phyloP scores from a whole-genome alignment of 495 filamentous ascomycete species.

The Xanthoparmelia taractica region DNA sequence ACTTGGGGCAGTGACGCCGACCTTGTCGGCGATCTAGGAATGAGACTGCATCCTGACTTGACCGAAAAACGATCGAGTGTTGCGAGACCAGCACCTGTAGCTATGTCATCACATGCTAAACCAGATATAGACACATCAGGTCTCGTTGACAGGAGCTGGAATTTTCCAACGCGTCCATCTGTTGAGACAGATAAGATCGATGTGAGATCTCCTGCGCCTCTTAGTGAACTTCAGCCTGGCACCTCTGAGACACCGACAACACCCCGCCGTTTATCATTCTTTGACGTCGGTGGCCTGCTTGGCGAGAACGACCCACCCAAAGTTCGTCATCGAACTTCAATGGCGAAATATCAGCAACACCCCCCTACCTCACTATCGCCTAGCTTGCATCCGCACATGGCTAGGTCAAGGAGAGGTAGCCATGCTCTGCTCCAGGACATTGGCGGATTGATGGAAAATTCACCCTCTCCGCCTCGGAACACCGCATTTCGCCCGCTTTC shows the following conservation, averaged over 20 bases:
- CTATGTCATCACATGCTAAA: conserved; percentile 26
- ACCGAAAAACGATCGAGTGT: conserved; percentile 33
- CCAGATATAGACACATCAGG: conserved; percentile 7
- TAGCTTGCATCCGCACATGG: background rate
- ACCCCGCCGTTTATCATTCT: conserved; percentile 53
- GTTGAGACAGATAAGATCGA: conserved; percentile 26
- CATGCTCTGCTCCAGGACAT: conserved; percentile 52
- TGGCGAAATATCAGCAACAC: conserved; percentile 17
- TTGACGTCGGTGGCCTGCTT: conserved; percentile 63
- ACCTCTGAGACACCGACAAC: conserved; percentile 27
- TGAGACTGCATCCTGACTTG: conserved; percentile 53
- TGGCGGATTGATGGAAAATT: conserved; percentile 39
- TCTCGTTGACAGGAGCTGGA: conserved; percentile 29
- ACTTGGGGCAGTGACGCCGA: conserved; percentile 82
- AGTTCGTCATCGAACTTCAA: conserved; percentile 15
- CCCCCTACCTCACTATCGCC: conserved; percentile 10
- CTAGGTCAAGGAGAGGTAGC: conserved; percentile 32
- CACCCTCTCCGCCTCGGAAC: conserved; percentile 25
- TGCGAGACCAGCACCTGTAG: conserved; percentile 39
- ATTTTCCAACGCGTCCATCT: conserved; percentile 27
- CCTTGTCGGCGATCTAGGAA: conserved; percentile 64
- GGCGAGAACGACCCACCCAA: conserved; percentile 22
- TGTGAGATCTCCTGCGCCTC: conserved; percentile 2
- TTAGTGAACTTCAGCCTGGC: conserved; percentile 5
- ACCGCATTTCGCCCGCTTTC: conserved; percentile 14